Evolutionary conservation across 495 filamentous ascomycete species (phyloP).

Genomic region (Articulospora tetracladia): DNA sequence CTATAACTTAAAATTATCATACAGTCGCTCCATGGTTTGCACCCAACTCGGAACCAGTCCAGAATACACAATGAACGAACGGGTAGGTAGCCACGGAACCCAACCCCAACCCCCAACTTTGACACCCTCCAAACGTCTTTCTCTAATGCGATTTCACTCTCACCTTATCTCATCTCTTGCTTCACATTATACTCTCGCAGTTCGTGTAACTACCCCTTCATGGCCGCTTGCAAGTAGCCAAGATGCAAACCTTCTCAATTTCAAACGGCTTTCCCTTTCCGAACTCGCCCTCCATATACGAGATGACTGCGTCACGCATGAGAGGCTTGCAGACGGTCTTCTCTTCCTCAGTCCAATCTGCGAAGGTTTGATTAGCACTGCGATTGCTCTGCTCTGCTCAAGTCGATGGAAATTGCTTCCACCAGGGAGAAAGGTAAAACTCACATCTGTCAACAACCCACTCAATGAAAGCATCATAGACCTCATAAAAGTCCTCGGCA

Average conservation of each 20-base stretch:
- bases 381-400: no score
- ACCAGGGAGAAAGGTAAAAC: not conserved
- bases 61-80: no score
- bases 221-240: conserved; percentile 26
- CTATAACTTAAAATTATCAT: no score
- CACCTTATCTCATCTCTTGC: no score
- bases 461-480: conserved; percentile 29
- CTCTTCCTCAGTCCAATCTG: conserved; percentile 33
- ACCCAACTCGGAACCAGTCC: no score
- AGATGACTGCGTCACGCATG: conserved; percentile 26
- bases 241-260: conserved; percentile 32
- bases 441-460: conserved; percentile 22
- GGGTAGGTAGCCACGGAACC: no score
- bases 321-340: conserved; percentile 23
- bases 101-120: no score
- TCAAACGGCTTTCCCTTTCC: conserved; percentile 29
- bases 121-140: no score
- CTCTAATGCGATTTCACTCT: no score
- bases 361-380: not conserved
- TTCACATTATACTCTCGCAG: no score
- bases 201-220: no score
- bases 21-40: no score
- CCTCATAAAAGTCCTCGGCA: conserved; percentile 27
- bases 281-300: conserved; percentile 31
- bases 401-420: not conserved